A percentile compares a stretch with the other conserved stretches of the same genome.
These are phyloP conservation scores for Vanilla planifolia DNA, from an alignment of 106 monocot species.

Conservation along the genomic window DNA sequence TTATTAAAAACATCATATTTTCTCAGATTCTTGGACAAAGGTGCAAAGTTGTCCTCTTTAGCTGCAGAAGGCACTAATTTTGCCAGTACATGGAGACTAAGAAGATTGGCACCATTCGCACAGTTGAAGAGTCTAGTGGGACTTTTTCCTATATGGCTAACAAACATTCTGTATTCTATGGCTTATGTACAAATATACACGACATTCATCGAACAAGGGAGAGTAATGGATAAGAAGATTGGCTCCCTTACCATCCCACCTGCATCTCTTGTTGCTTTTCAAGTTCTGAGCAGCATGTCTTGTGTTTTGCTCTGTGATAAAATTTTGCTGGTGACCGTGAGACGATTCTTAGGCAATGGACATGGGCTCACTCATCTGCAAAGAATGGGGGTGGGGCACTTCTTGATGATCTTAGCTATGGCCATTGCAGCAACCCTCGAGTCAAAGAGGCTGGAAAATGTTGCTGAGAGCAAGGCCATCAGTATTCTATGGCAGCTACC, in stretches of 20 bases:
- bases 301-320: no score
- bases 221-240: conserved; percentile 35
- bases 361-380: conserved; percentile 17
- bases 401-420: conserved; percentile 19
- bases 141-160: conserved; percentile 55
- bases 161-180: conserved; percentile 32
- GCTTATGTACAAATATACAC: conserved; percentile 45
- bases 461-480: not conserved
- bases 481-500: conserved; percentile 42
- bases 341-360: not conserved
- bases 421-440: conserved; percentile 34
- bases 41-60: conserved; percentile 16
- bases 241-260: conserved; percentile 44
- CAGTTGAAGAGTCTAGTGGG: conserved; percentile 48
- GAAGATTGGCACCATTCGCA: conserved; percentile 38
- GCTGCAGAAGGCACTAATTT: not conserved
- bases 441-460: conserved; percentile 17
- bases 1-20: not conserved
- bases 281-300: conserved; percentile 34
- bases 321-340: conserved; percentile 15
- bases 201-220: conserved; percentile 62
- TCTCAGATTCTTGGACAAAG: conserved; percentile 30
- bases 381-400: conserved; percentile 30
- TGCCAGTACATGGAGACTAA: conserved; percentile 14
- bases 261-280: conserved; percentile 46